phyloP scores from a whole-genome alignment of 331 rosid genomes.

The Rhamnella rubrinervis region DNA sequence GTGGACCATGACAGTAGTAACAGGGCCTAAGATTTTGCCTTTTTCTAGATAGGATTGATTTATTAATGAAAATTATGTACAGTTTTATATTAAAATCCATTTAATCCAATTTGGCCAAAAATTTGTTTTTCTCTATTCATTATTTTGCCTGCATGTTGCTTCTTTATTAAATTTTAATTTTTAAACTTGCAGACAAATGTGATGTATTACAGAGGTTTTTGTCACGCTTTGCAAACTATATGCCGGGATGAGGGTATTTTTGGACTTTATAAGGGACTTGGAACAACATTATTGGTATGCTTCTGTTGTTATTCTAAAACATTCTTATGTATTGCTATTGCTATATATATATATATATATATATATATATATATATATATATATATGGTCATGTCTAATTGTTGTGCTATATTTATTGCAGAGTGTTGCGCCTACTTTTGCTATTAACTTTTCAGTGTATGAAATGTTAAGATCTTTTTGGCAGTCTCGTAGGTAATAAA shows the following conservation, averaged over 20 bases:
- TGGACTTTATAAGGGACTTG: constrained; percentile 96
- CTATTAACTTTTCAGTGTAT: constrained; percentile 92
- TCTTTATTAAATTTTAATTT: constrained; percentile 20
- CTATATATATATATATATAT: background rate
- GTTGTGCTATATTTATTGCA: constrained; percentile 35
- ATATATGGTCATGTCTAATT: constrained; percentile 16
- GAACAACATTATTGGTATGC: constrained; percentile 93
- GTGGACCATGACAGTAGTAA: no score
- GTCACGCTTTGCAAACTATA: constrained; percentile 78
- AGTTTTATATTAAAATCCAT: no score
- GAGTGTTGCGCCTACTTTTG: constrained; percentile 97
- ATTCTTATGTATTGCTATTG: background rate
- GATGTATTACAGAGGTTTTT: constrained; percentile 75
- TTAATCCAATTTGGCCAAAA: no score
- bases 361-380: background rate
- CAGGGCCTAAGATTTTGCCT: no score
- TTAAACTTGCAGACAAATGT: constrained; percentile 64
- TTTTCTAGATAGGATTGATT: no score
- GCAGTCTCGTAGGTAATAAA: constrained; percentile 65
- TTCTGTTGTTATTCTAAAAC: constrained; percentile 16
- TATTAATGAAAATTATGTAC: no score
- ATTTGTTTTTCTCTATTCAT: background rate
- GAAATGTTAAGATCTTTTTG: constrained; percentile 83
- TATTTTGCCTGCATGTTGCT: constrained; percentile 14
- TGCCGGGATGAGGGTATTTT: constrained; percentile 80